These are phyloP conservation scores for Ustilago trichophora DNA, from an alignment of 1,284 basidiomycete genomes.

Conservation along the genomic window DNA sequence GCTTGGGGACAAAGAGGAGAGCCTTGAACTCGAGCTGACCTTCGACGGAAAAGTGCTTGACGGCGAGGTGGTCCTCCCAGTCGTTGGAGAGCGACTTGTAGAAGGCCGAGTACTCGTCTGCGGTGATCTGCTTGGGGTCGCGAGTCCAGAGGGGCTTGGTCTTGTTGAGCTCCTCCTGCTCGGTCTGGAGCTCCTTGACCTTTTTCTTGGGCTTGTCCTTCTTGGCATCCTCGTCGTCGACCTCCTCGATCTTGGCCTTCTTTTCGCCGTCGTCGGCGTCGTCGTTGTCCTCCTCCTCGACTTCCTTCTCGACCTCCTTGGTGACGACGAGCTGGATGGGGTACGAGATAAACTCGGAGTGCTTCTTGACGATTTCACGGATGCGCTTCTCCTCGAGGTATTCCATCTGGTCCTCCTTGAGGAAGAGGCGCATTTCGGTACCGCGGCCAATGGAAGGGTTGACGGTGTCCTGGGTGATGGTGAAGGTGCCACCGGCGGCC, in stretches of 20 bases:
- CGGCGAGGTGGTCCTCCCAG: slow-evolving; percentile 97
- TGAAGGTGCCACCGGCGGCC: slow-evolving; percentile 98
- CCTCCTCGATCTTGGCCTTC: slow-evolving; percentile 77
- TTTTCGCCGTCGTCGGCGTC: slow-evolving; percentile 77
- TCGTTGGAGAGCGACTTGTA: slow-evolving; percentile 99
- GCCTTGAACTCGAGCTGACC: slow-evolving; percentile 99
- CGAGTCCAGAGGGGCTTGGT: slow-evolving; percentile 99
- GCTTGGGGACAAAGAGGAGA: slow-evolving; percentile 89
- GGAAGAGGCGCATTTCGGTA: slow-evolving; percentile 90
- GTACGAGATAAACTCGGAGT: slow-evolving; percentile 99
- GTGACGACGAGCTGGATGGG: slow-evolving; percentile 98
- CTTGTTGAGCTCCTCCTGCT: slow-evolving; percentile 96
- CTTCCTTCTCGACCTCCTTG: slow-evolving; percentile 96
- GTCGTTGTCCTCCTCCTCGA: slow-evolving; percentile 75
- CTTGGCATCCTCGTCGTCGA: slow-evolving; percentile 82
- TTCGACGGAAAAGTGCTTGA: slow-evolving; percentile 99
- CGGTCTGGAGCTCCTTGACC: slow-evolving; percentile 76
- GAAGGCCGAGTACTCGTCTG: slow-evolving; percentile 94
- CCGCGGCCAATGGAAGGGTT: slow-evolving; percentile 93
- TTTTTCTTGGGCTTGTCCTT: slow-evolving; percentile 85
- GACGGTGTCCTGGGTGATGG: slow-evolving; percentile 91
- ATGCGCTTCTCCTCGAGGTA: slow-evolving; percentile 99
- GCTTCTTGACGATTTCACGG: slow-evolving; percentile 99
- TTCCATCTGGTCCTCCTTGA: slow-evolving; percentile 99
- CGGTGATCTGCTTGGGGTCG: slow-evolving; percentile 90